phyloP scores from a whole-genome alignment of 306 rosid species.

The Vigna hirtella region DNA sequence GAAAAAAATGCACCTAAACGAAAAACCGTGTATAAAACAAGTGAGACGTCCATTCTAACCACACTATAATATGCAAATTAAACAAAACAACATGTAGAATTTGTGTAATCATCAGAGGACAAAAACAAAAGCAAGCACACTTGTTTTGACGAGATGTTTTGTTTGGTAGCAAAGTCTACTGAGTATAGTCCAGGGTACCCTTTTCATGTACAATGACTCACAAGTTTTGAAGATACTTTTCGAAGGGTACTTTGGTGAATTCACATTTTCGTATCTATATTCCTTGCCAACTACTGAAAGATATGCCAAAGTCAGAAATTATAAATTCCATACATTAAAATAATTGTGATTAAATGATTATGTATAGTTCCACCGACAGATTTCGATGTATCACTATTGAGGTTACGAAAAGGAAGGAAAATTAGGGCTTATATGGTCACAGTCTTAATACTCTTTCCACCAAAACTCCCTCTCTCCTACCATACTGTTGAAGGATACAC shows the following conservation, averaged over 20 bases:
- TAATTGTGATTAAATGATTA: constrained; percentile 40
- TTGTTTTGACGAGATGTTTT: constrained; percentile 36
- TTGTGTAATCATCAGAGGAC: neutral
- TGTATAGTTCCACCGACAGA: constrained; percentile 54
- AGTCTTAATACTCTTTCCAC: constrained; percentile 5
- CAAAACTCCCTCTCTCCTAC: constrained; percentile 35
- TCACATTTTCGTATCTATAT: neutral
- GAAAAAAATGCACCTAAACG: constrained; percentile 26
- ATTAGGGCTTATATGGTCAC: neutral
- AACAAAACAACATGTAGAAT: constrained; percentile 28
- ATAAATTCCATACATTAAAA: constrained; percentile 19
- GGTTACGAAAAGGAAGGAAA: neutral
- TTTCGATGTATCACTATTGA: neutral
- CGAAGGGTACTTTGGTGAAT: constrained; percentile 36
- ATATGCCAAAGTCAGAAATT: constrained; percentile 28
- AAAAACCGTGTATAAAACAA: constrained; percentile 3
- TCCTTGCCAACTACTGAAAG: constrained; percentile 42
- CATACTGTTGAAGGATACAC: constrained; percentile 51
- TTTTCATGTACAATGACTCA: neutral
- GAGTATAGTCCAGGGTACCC: constrained; percentile 21
- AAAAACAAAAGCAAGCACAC: constrained; percentile 38
- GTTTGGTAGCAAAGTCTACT: constrained; percentile 31
- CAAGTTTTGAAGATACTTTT: neutral
- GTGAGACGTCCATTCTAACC: constrained; percentile 33
- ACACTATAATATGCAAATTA: neutral